Evolutionary conservation across 805 yeast species (phyloP), one percentile per base, ranked within the genome.

Genomic region (Candida sonorensis): DNA sequence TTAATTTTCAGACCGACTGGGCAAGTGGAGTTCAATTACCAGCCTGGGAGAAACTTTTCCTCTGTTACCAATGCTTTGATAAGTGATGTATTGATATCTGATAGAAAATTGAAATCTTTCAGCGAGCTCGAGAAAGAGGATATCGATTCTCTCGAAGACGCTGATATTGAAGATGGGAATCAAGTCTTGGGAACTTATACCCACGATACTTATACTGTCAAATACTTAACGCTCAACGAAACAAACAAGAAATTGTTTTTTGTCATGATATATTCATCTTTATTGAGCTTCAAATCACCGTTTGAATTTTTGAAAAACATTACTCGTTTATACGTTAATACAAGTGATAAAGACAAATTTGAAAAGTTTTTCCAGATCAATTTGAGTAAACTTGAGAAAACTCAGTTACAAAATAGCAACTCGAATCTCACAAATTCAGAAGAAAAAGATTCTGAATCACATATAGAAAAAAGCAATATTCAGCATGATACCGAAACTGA

Each of bases 1-100:
- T 45, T 65, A 8, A 61, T 75, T 1, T 73, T 75, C 50, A 59
- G 69, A 4, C 64, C 66, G 1, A 66, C 72, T 8, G 83, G 83
- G 1, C 49, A 65, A 9, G 76, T 76, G 16, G 55, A 67, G 11
- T 75, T 68, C 66, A 63, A 64, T 44, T 53, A 66, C 35, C 61
- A 66, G 19, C 56, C 62, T 3, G 61, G 47, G 44, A 45, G 59
- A 54, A 39, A 59, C 23, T 37, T 69, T 12, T 54, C 74, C 11
- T 28, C 57, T 2, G 57, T 69, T 1, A 51, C 71, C 31, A 74
- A 73, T 43, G 50, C 67, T 7, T 61, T 77, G 25, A 63, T 77
- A 27, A 55, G 67, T n/a, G 65, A 64, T 23, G 64, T 64, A 16
- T 61, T 75, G 42, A 66, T 77, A 35, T 55, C 65, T 5, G 66